phyloP scores from a whole-genome alignment of 495 filamentous ascomycete species.

The Neurospora discreta region DNA sequence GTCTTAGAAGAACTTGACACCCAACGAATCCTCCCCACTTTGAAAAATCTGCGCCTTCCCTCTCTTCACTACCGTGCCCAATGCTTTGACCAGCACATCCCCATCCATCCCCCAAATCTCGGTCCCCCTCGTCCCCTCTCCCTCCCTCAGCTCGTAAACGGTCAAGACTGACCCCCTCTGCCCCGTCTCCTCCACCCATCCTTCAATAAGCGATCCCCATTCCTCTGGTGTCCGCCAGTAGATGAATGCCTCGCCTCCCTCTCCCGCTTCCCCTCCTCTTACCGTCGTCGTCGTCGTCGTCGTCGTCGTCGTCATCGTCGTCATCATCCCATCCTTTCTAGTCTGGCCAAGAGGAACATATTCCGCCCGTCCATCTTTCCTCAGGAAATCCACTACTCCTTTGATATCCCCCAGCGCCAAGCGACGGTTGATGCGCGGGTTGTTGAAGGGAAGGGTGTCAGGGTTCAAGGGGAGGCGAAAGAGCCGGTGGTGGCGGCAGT shows the following conservation, averaged over 20 bases:
- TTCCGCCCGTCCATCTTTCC: slow-evolving; percentile 56
- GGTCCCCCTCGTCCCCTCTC: slow-evolving; percentile 29
- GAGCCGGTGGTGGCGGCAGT: slow-evolving; percentile 65
- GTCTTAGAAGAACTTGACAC: slow-evolving; percentile 85
- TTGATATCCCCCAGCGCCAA: slow-evolving; percentile 52
- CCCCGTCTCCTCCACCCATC: slow-evolving; percentile 36
- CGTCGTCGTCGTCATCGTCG: too few species aligned
- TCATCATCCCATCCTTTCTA: slow-evolving; percentile 36
- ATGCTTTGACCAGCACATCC: slow-evolving; percentile 65
- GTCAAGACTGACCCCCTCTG: slow-evolving; percentile 38
- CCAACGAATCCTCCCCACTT: slow-evolving; percentile 57
- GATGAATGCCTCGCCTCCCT: slow-evolving; percentile 24
- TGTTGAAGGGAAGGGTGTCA: slow-evolving; percentile 45
- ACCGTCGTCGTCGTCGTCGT: too few species aligned
- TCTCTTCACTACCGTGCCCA: slow-evolving; percentile 69
- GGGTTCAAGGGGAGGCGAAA: slow-evolving; percentile 59
- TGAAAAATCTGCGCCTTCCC: slow-evolving; percentile 88
- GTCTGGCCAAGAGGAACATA: slow-evolving; percentile 44
- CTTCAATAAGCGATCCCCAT: slow-evolving; percentile 35
- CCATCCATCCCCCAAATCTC: slow-evolving; percentile 64
- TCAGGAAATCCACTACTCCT: slow-evolving; percentile 65
- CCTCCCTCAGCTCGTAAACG: slow-evolving; percentile 37
- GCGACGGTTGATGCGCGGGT: slow-evolving; percentile 39
- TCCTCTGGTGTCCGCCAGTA: slow-evolving; percentile 41
- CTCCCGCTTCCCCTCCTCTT: slow-evolving; percentile 6